These are phyloP conservation scores for Evernia prunastri DNA, from an alignment of 495 filamentous ascomycete genomes.

Conservation along the genomic window DNA sequence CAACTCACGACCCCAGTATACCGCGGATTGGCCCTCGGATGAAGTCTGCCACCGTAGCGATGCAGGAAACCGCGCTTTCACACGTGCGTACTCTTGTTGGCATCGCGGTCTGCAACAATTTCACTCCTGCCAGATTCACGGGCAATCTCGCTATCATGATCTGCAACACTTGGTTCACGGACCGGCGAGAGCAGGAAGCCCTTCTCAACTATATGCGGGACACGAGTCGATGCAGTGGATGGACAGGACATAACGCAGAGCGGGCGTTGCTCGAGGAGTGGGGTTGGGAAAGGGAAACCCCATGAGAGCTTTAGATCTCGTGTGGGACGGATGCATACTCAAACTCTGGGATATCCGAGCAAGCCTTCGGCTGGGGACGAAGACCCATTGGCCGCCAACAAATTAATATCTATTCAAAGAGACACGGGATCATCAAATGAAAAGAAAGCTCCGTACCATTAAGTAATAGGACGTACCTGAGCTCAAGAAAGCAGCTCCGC, in stretches of 20 bases:
- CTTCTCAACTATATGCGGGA: neutral
- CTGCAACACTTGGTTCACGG: slow-evolving; percentile 3
- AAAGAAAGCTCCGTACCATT: too few species aligned
- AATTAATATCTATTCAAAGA: too few species aligned
- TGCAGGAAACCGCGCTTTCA: slow-evolving; percentile 6
- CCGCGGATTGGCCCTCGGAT: slow-evolving; percentile 9
- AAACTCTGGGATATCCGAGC: neutral
- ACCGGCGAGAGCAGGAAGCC: slow-evolving; percentile 3
- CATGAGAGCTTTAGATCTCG: neutral
- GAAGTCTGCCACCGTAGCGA: slow-evolving; percentile 2
- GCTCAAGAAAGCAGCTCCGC: too few species aligned
- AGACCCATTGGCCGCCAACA: too few species aligned
- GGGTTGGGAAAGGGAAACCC: neutral
- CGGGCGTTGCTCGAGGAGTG: slow-evolving; percentile 1
- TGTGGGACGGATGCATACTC: neutral
- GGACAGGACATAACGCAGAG: neutral
- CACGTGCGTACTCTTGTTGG: slow-evolving; percentile 3
- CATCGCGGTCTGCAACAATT: slow-evolving; percentile 3
- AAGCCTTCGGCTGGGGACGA: neutral
- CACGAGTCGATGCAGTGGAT: slow-evolving; percentile 11
- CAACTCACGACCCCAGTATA: slow-evolving; percentile 10
- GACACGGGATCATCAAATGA: too few species aligned
- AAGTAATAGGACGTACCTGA: too few species aligned
- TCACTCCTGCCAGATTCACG: slow-evolving; percentile 5
- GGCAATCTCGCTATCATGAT: slow-evolving; percentile 12